Evolutionary conservation across 306 rosid species (phyloP).

Genomic region (Hylodesmum podocarpum): DNA sequence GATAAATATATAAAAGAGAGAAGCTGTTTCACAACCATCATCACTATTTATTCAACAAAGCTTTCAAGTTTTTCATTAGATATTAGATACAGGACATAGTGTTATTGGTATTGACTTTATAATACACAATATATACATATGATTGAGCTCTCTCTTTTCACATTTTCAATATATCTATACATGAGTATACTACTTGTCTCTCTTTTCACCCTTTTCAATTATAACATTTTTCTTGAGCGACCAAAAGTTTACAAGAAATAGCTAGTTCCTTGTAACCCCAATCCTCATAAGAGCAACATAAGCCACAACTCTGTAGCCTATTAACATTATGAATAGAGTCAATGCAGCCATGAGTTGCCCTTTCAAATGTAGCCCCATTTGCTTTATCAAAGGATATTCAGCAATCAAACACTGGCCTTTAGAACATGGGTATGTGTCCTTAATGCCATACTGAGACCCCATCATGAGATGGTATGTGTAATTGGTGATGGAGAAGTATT

Average conservation of each 20-base stretch:
- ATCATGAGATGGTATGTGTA: constrained; percentile 48
- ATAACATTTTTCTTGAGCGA: background rate
- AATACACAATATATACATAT: too few relatives aligned
- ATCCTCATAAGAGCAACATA: constrained; percentile 53
- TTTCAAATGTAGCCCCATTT: constrained; percentile 40
- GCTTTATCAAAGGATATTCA: constrained; percentile 43
- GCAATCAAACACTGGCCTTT: constrained; percentile 28
- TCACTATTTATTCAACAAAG: background rate
- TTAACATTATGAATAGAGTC: constrained; percentile 48
- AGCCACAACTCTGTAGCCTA: constrained; percentile 55
- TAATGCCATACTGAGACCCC: constrained; percentile 45
- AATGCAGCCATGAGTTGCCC: constrained; percentile 22
- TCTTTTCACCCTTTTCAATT: too few relatives aligned
- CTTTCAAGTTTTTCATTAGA: background rate
- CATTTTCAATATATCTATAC: too few relatives aligned
- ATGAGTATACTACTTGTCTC: too few relatives aligned
- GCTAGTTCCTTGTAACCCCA: constrained; percentile 30
- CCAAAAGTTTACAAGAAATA: background rate
- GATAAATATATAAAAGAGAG: too few relatives aligned
- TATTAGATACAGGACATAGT: too few relatives aligned
- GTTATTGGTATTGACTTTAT: too few relatives aligned
- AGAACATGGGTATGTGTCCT: constrained; percentile 47
- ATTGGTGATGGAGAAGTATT: constrained; percentile 41
- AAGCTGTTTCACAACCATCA: background rate
- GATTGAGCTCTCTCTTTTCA: too few relatives aligned